phyloP scores from a whole-genome alignment of 495 filamentous ascomycete species.

The Chaetomium tenue region DNA sequence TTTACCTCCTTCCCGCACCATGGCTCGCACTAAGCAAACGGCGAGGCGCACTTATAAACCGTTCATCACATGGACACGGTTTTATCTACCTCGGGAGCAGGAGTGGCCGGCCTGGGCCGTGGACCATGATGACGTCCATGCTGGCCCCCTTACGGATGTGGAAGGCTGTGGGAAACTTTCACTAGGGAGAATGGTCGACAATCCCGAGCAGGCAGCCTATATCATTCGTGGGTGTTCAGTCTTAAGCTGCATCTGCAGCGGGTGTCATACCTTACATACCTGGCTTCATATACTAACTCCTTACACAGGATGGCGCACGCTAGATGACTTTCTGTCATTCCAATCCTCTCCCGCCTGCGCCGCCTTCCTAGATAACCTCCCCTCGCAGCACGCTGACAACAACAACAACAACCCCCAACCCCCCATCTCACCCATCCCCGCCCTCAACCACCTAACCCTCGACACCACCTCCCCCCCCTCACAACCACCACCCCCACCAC shows the following conservation, averaged over 20 bases:
- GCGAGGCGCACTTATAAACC: too few species aligned
- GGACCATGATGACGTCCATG: slow-evolving; percentile 19
- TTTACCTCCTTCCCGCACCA: not conserved
- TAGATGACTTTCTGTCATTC: slow-evolving; percentile 27
- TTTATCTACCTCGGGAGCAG: slow-evolving; percentile 26
- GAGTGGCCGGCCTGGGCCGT: slow-evolving; percentile 31
- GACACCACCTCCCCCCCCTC: not conserved
- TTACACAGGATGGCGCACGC: slow-evolving; percentile 18
- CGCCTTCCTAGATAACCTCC: slow-evolving; percentile 30
- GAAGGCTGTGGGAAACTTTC: slow-evolving; percentile 9
- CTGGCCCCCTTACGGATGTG: slow-evolving; percentile 28
- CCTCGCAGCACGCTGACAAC: too few species aligned
- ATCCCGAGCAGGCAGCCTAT: slow-evolving; percentile 32
- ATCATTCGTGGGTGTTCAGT: slow-evolving; percentile 31
- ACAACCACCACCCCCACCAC: not conserved
- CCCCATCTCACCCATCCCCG: slow-evolving; percentile 5
- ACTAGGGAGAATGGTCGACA: slow-evolving; percentile 32
- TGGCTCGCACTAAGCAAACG: slow-evolving; percentile 15
- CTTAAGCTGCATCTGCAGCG: not conserved
- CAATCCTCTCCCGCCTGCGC: slow-evolving; percentile 26
- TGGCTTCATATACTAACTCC: not conserved
- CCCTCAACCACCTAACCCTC: not conserved
- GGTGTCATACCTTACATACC: too few species aligned
- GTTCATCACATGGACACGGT: slow-evolving; percentile 29
- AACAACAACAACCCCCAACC: slow-evolving; percentile 1